Evolutionary conservation across 129 eudicot genomes (phyloP), one percentile per base, ranked within the genome.

Genomic region (Cynara cardunculus): DNA sequence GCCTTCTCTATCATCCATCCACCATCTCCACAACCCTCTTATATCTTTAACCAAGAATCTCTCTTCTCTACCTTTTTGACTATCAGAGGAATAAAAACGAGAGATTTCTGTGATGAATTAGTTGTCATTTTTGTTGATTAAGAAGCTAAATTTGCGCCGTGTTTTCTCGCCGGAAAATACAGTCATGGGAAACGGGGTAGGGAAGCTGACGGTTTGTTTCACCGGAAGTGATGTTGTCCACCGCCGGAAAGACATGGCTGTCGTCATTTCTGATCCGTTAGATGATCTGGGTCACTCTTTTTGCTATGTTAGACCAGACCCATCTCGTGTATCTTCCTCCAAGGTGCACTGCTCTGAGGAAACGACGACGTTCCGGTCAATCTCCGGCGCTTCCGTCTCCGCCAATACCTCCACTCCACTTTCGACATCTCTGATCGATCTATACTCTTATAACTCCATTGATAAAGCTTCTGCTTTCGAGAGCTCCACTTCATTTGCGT

Each of bases 281-380:
- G 99, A 95, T 25, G 99, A 95, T 75, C 78, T 95, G 87, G 99
- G 99, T 78, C 99, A 95, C 83, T 92, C 97, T 1, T 95, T 95
- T 80, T 92, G 97, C 87, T 95, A 95, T 73, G 91, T 95, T 19
- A 72, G 96, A 25, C 99, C 99, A 78, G 97, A 88, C 67, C 90
- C 84, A 39, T 32, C 75, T 62, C 83, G 84, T 5, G 18, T 87
- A n/a, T 75, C 97, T 0, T 88, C 96, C 28, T 91, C 98, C 0
- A 94, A 94, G 81, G 90, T 94, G 22, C 90, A 94, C 78, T 89
- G 92, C 46, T 87, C 92, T 0, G 98, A 94, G 25, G 94, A 89
- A 62, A 74, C 93, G 25, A 90, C 97, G 22, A 86, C 92, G 56
- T 96, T 96, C 83, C 88, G 89, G 66, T 85, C 92, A 27, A 96